Conservation (phyloP, 2,329 filamentous ascomycete species). For the Trichoderma sp. region DNA sequence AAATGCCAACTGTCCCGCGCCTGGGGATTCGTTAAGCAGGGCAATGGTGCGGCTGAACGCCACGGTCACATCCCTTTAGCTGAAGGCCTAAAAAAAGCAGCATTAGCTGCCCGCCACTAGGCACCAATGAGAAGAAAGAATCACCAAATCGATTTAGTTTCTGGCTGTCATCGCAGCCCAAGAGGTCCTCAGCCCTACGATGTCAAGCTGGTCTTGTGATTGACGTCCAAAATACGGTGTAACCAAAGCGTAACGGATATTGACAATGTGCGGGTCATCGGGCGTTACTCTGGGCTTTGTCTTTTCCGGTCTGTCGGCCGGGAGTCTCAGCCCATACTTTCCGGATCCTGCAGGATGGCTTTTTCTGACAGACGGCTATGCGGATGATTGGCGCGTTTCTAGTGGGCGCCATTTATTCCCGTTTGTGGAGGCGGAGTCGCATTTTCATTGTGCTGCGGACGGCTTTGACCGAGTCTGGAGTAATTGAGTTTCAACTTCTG, state of each 20-base stretch:
- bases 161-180: not conserved
- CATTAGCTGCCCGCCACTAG: not conserved
- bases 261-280: not conserved
- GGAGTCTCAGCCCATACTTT: not conserved
- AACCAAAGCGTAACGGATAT: not conserved
- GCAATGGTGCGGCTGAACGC: conserved; percentile 14
- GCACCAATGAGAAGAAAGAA: conserved; percentile 3
- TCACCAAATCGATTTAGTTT: not conserved
- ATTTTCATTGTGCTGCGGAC: not conserved
- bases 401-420: conserved; percentile 12
- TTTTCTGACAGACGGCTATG: not conserved
- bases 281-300: not conserved
- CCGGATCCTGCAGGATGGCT: conserved; percentile 9
- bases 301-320: conserved; percentile 5
- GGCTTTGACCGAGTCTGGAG: not conserved
- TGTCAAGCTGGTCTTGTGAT: conserved; percentile 7
- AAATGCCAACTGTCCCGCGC: conserved; percentile 11
- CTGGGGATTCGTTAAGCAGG: conserved; percentile 4
- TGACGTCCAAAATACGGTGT: not conserved
- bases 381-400: not conserved
- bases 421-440: conserved; percentile 16
- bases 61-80: not conserved
- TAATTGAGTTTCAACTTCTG: conserved; percentile 4
- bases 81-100: conserved; percentile 17
- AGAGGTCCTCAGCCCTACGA: conserved; percentile 7